A percentile compares a stretch with the other conserved stretches of the same genome.
Conservation (phyloP, 495 filamentous ascomycete species). For the Cercophora sp. region DNA sequence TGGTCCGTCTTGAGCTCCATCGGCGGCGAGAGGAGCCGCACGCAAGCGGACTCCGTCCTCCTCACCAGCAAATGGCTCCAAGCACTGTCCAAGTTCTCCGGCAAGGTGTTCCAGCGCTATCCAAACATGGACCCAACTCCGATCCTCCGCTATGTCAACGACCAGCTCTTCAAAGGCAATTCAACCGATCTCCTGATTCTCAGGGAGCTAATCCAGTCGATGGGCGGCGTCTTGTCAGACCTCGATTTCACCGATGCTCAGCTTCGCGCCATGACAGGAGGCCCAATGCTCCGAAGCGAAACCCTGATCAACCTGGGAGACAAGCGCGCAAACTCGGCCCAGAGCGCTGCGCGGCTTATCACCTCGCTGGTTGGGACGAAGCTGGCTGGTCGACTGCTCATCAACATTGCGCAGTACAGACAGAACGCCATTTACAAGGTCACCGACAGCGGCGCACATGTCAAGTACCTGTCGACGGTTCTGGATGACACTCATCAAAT, state of each 20-base stretch:
- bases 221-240: constrained; percentile 87
- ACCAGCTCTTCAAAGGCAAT: constrained; percentile 74
- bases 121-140: constrained; percentile 79
- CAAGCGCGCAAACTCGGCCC: constrained; percentile 60
- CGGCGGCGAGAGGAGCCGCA: constrained; percentile 70
- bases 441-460: constrained; percentile 60
- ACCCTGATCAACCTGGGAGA: constrained; percentile 75
- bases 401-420: constrained; percentile 86
- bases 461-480: constrained; percentile 78
- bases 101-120: constrained; percentile 78
- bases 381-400: constrained; percentile 72
- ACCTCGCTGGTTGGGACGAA: constrained; percentile 66
- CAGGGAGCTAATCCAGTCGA: constrained; percentile 79
- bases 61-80: constrained; percentile 86
- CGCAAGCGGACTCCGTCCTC: constrained; percentile 74
- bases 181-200: constrained; percentile 84
- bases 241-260: constrained; percentile 82
- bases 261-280: constrained; percentile 79
- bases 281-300: constrained; percentile 70
- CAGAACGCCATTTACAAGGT: constrained; percentile 73
- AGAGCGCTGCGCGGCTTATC: constrained; percentile 71
- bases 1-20: constrained; percentile 81
- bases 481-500: constrained; percentile 86
- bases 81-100: constrained; percentile 78
- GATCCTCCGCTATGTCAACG: constrained; percentile 81